These are phyloP conservation scores for Fusarium keratoplasticum DNA, from an alignment of 2,329 filamentous ascomycete genomes.

Conservation along the genomic window DNA sequence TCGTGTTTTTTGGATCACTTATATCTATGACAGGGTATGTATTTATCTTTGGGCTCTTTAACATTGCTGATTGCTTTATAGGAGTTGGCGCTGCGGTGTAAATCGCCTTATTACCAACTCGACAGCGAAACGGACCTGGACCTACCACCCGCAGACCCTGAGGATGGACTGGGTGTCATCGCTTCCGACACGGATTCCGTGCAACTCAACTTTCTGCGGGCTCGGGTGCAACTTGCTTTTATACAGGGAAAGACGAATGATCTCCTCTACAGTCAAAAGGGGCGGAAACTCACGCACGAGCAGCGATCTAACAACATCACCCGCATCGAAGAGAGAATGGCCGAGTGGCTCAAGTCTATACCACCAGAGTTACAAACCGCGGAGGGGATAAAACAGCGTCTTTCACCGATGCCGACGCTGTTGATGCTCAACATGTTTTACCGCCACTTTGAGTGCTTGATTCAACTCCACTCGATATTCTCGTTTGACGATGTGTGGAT, in stretches of 20 bases:
- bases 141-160: slow-evolving; percentile 21
- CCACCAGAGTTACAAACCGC: slow-evolving; percentile 4
- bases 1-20: slow-evolving; percentile 53
- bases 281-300: neutral
- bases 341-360: slow-evolving; percentile 28
- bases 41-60: too few species aligned
- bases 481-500: slow-evolving; percentile 35
- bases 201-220: slow-evolving; percentile 28
- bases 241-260: slow-evolving; percentile 38
- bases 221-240: slow-evolving; percentile 25
- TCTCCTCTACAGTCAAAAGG: slow-evolving; percentile 24
- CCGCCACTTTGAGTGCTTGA: slow-evolving; percentile 30
- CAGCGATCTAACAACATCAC: neutral
- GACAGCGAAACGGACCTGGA: slow-evolving; percentile 53
- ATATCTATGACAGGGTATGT: slow-evolving; percentile 47
- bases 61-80: slow-evolving; percentile 7
- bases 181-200: neutral
- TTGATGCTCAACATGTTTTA: slow-evolving; percentile 27
- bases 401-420: neutral
- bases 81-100: slow-evolving; percentile 51
- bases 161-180: slow-evolving; percentile 27
- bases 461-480: slow-evolving; percentile 32
- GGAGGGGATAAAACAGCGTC: neutral
- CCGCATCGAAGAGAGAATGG: slow-evolving; percentile 16
- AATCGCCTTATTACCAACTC: slow-evolving; percentile 49